phyloP scores from a whole-genome alignment of 805 yeast genomes.

The Scheffersomyces amazonensis region DNA sequence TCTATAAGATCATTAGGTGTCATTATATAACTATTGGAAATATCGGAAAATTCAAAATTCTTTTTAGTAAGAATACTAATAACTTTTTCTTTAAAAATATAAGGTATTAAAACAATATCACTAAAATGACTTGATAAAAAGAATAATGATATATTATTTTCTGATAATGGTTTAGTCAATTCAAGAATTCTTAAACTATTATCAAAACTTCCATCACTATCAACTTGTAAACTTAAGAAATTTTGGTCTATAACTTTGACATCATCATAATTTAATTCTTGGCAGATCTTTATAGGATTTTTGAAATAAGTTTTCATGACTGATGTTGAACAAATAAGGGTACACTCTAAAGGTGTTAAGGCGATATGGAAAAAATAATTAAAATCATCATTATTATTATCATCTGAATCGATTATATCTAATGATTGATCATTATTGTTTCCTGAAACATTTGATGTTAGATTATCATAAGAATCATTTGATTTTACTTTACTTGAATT shows the following conservation, averaged over 20 bases:
- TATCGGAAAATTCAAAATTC: slow-evolving; percentile 43
- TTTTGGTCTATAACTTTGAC: slow-evolving; percentile 40
- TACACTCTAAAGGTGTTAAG: slow-evolving; percentile 60
- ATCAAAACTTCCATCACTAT: slow-evolving; percentile 56
- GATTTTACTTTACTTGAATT: slow-evolving; percentile 25
- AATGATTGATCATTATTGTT: background rate
- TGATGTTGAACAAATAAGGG: slow-evolving; percentile 49
- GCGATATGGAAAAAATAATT: slow-evolving; percentile 57
- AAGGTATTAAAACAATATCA: slow-evolving; percentile 62
- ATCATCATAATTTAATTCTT: slow-evolving; percentile 26
- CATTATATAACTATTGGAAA: slow-evolving; percentile 40
- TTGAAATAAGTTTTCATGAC: slow-evolving; percentile 37
- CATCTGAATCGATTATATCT: slow-evolving; percentile 4
- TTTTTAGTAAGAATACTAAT: slow-evolving; percentile 40
- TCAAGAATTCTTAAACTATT: slow-evolving; percentile 51
- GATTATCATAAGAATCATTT: slow-evolving; percentile 1
- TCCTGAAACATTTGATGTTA: background rate
- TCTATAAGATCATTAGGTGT: slow-evolving; percentile 4
- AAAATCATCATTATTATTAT: slow-evolving; percentile 29
- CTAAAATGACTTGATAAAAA: slow-evolving; percentile 63
- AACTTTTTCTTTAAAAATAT: slow-evolving; percentile 40
- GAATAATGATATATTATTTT: slow-evolving; percentile 55
- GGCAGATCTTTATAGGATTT: slow-evolving; percentile 35
- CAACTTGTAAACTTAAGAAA: slow-evolving; percentile 55
- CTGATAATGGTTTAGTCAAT: slow-evolving; percentile 56